Conservation (phyloP, 306 rosid genomes). For the Erythrophleum fordii region DNA sequence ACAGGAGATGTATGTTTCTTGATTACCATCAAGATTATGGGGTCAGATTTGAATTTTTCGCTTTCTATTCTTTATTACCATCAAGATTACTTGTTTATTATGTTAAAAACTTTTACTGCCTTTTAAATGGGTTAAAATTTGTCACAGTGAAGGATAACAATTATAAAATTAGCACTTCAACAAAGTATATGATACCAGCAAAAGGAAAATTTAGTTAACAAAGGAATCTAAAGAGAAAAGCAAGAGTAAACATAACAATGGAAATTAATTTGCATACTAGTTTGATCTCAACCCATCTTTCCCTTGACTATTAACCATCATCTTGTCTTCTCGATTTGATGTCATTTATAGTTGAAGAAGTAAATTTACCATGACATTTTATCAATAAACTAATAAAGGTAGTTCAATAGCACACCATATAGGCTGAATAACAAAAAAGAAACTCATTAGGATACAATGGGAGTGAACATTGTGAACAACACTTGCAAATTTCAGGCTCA, state of each 20-base stretch:
- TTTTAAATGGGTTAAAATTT: conserved; percentile 20
- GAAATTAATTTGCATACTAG: too few species aligned
- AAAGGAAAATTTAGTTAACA: neutral
- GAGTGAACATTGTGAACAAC: too few species aligned
- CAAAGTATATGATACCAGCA: conserved; percentile 25
- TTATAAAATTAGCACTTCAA: conserved; percentile 9
- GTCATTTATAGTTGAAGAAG: too few species aligned
- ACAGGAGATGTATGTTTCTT: too few species aligned
- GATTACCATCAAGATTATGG: too few species aligned
- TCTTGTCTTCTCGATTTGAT: conserved; percentile 8
- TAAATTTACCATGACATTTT: too few species aligned
- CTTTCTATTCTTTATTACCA: too few species aligned
- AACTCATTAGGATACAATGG: too few species aligned
- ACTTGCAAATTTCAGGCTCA: too few species aligned
- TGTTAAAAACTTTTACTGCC: neutral
- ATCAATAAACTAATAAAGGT: too few species aligned
- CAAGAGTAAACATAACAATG: neutral
- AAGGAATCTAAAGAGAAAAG: conserved; percentile 3
- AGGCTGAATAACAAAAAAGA: too few species aligned
- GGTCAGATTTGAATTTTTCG: conserved; percentile 45
- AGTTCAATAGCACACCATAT: too few species aligned
- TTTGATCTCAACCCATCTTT: neutral
- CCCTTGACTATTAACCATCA: neutral
- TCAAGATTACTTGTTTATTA: neutral
- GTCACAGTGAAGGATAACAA: conserved; percentile 34